Conservation (phyloP, 306 rosid genomes). For the Luffa aegyptiaca region DNA sequence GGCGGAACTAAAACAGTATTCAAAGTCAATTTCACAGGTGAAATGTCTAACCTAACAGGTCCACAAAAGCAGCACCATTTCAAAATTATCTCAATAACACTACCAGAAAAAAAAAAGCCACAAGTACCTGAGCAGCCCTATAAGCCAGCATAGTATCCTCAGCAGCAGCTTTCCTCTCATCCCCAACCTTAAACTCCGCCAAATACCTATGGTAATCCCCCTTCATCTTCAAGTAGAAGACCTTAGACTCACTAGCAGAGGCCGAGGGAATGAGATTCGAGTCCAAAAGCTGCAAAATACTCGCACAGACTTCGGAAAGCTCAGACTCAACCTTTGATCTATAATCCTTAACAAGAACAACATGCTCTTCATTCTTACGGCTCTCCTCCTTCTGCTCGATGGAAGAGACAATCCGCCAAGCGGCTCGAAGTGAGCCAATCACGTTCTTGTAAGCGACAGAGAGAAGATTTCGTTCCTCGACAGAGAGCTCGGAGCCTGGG, state of each 20-base stretch:
- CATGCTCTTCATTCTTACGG: conserved; percentile 25
- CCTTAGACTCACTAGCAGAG: conserved; percentile 24
- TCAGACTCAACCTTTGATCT: conserved; percentile 25
- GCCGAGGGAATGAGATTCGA: conserved; percentile 24
- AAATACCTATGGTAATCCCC: conserved; percentile 30
- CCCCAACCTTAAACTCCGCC: conserved; percentile 27
- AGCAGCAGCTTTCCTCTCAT: conserved; percentile 27
- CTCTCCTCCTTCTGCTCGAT: conserved; percentile 38
- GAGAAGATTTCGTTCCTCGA: conserved; percentile 34
- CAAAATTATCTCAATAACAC: background rate
- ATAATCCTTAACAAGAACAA: conserved; percentile 16
- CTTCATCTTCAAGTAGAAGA: conserved; percentile 32
- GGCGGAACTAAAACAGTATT: background rate
- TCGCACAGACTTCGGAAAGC: conserved; percentile 24
- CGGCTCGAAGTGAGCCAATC: conserved; percentile 29
- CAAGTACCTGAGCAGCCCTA: conserved; percentile 25
- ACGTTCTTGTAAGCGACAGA: conserved; percentile 33
- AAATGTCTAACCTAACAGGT: background rate
- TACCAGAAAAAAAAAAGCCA: background rate
- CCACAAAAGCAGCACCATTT: background rate
- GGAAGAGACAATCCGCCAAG: conserved; percentile 33
- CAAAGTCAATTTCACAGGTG: background rate
- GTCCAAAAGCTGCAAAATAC: conserved; percentile 21
- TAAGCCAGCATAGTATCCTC: conserved; percentile 28
- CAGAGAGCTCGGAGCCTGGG: conserved; percentile 15